Conservation (phyloP, 805 yeast species). For the Spathaspora gorwiae region DNA sequence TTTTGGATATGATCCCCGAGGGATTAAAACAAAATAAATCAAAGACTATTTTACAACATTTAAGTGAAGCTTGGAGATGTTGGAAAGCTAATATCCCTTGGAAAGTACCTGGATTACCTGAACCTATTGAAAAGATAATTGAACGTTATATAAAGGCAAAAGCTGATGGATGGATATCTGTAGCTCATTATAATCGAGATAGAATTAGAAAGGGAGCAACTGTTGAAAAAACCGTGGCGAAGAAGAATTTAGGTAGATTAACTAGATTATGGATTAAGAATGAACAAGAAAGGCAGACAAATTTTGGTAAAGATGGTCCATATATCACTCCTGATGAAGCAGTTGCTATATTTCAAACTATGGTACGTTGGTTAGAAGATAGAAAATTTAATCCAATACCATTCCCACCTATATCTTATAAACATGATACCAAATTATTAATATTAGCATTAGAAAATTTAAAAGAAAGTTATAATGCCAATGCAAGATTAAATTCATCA, state of each 20-base stretch:
- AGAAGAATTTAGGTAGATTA: conserved; percentile 86
- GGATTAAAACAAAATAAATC: conserved; percentile 85
- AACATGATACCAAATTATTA: conserved; percentile 87
- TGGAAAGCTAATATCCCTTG: conserved; percentile 99
- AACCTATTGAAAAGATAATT: conserved; percentile 80
- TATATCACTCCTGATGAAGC: conserved; percentile 84
- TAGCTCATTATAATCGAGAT: conserved; percentile 89
- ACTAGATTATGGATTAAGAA: conserved; percentile 89
- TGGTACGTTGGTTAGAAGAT: conserved; percentile 89
- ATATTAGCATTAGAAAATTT: conserved; percentile 85
- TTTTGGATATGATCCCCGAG: conserved; percentile 94
- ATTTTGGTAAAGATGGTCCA: conserved; percentile 81
- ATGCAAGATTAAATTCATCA: conserved; percentile 72
- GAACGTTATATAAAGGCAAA: conserved; percentile 88
- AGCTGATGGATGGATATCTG: conserved; percentile 95
- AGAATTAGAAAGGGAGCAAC: conserved; percentile 84
- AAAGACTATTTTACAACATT: conserved; percentile 82
- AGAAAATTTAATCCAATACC: conserved; percentile 83
- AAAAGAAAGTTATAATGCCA: conserved; percentile 66
- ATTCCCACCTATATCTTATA: conserved; percentile 87
- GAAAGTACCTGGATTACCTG: conserved; percentile 96
- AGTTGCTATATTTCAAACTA: conserved; percentile 74
- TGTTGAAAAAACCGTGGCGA: conserved; percentile 90
- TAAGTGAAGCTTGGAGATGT: conserved; percentile 98
- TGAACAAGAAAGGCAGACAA: conserved; percentile 85